Base-by-base conservation (phyloP, 2,329 filamentous ascomycete genomes). In the Chrysoporthe cubensis region DNA sequence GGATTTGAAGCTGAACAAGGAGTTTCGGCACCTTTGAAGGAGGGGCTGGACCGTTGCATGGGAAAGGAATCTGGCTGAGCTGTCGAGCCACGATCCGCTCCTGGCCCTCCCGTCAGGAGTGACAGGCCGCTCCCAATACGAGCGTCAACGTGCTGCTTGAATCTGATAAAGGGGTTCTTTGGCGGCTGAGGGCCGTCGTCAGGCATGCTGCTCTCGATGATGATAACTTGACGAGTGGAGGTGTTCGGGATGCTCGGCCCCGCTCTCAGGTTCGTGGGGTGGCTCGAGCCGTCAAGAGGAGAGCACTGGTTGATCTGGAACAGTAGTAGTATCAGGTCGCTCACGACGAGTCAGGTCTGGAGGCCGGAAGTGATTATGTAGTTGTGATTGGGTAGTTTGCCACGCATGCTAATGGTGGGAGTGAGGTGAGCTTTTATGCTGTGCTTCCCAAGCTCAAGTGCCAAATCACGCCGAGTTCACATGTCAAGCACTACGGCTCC, bases 101-200 rank as follows among this genome's bases (percentile, higher is more conserved):
- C 46, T 73, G 40, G 74, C n/a, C 54, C 64, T 64, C 75, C 73
- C 43, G 76, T 69, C 32, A 76, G 60, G 26, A 73, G 70, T 40
- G 76, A 73, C 56, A 78, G 70, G 16, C 75, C 75, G 32, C 77
- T 74, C 50, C 76, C 74, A 67, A 83, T 73, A 65, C 76, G 78
- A 56, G 72, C 71, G 71, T 83, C 79, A 66, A 83, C 76, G 66
- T 78, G 76, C 65, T 80, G 76, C 71, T 79, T 81, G 73, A 79
- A 81, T 66, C 77, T 78, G 50, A 81, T 71, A 70, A 82, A 81
- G n/a, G 75, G 74, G 65, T 81, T 80, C 58, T 73, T 74, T 4
- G 73, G 66, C 6, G 72, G 67, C 13, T 63, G 68, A 44, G 68
- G 65, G 40, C n/a, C 32, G 54, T 70, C 62, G 13, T 72, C 72